These are phyloP conservation scores for Oryza glaberrima DNA, from an alignment of 176 grass and related monocot species.

Conservation along the genomic window DNA sequence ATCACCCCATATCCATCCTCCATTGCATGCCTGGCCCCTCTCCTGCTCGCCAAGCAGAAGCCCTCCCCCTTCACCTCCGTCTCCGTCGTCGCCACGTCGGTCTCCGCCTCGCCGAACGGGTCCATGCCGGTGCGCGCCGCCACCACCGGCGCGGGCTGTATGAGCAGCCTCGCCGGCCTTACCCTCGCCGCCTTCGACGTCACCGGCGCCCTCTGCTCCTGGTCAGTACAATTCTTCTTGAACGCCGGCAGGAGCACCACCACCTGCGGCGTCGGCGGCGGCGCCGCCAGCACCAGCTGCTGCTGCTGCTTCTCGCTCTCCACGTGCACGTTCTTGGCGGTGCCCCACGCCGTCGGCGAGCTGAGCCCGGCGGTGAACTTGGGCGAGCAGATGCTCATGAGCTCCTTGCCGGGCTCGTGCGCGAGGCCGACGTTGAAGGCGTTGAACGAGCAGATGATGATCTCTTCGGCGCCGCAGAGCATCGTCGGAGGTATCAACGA, in stretches of 20 bases:
- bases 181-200: conserved; percentile 30
- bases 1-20: conserved; percentile 67
- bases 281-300: background rate
- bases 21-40: conserved; percentile 69
- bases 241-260: background rate
- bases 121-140: background rate
- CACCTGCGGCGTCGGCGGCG: background rate
- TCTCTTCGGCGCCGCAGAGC: conserved; percentile 29
- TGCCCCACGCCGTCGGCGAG: background rate
- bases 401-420: background rate
- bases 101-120: conserved; percentile 25
- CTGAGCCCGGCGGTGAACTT: background rate
- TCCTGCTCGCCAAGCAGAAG: conserved; percentile 61
- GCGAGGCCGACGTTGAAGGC: conserved; percentile 2
- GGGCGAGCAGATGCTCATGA: conserved; percentile 42
- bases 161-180: conserved; percentile 60
- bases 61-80: conserved; percentile 51
- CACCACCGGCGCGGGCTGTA: conserved; percentile 37
- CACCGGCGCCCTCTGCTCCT: background rate
- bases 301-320: background rate
- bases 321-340: background rate
- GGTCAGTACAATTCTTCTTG: background rate
- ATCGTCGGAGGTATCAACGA: background rate
- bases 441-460: conserved; percentile 24
- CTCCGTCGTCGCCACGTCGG: conserved; percentile 34